phyloP scores from a whole-genome alignment of 176 grass and related monocot genomes.

The Rhynchospora tenuis region DNA sequence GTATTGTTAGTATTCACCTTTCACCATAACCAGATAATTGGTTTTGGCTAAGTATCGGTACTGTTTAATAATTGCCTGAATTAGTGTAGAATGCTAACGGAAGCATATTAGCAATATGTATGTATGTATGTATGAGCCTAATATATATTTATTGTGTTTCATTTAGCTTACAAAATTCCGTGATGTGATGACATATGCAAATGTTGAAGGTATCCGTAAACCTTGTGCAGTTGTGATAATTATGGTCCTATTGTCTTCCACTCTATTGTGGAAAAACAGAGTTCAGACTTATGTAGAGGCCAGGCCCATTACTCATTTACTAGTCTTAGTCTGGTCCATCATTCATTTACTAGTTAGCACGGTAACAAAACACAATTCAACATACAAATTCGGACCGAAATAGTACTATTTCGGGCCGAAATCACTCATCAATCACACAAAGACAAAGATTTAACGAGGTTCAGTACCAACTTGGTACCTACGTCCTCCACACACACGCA shows the following conservation, averaged over 20 bases:
- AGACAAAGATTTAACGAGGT: too few species aligned
- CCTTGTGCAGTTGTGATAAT: too few species aligned
- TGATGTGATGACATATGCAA: background rate
- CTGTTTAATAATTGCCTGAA: background rate
- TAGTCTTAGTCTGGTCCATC: background rate
- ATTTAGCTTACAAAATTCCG: background rate
- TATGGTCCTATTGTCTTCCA: background rate
- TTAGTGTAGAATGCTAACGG: background rate
- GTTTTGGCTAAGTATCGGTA: background rate
- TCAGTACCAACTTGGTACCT: too few species aligned
- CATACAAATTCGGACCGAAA: too few species aligned
- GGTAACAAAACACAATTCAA: too few species aligned
- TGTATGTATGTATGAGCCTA: background rate
- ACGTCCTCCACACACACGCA: too few species aligned
- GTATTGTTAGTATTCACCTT: background rate
- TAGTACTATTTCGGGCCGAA: too few species aligned
- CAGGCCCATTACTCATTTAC: background rate
- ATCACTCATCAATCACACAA: too few species aligned
- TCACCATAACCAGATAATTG: background rate
- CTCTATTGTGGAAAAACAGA: background rate
- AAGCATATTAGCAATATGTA: background rate
- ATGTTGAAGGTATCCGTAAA: too few species aligned
- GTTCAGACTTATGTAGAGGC: background rate
- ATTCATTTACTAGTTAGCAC: background rate
- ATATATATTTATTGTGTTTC: background rate